Evolutionary conservation across 2,329 filamentous ascomycete species (phyloP).

Genomic region (Chaetomium sp.): DNA sequence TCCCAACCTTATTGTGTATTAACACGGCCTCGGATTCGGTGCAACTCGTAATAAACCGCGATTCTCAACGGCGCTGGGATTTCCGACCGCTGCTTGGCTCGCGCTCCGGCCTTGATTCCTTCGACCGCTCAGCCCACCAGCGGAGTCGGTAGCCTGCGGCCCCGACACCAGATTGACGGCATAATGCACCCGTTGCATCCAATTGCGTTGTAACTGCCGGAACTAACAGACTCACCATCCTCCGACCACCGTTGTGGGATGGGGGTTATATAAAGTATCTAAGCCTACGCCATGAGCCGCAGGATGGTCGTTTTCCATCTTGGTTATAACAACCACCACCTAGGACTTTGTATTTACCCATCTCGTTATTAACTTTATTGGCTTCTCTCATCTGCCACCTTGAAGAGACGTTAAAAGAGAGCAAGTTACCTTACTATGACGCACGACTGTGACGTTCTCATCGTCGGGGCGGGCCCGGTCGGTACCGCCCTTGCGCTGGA

Average conservation of each 20-base stretch:
- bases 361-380: neutral
- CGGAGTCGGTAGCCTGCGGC: neutral
- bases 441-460: constrained; percentile 43
- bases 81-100: neutral
- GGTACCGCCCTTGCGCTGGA: constrained; percentile 48
- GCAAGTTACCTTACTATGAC: constrained; percentile 4
- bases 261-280: neutral
- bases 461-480: constrained; percentile 50
- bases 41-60: neutral
- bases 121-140: neutral
- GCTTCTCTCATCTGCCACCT: neutral
- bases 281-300: neutral
- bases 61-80: neutral
- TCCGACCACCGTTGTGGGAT: neutral
- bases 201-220: neutral
- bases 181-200: neutral
- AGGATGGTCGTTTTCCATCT: neutral
- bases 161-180: neutral
- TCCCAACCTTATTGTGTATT: too few species aligned
- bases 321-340: too few species aligned
- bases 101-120: neutral
- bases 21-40: neutral
- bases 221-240: neutral
- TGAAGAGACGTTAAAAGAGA: neutral
- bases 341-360: neutral